Evolutionary conservation across 2,329 filamentous ascomycete species (phyloP), one percentile per base, ranked within the genome.

Genomic region (Aspergillus fructus): DNA sequence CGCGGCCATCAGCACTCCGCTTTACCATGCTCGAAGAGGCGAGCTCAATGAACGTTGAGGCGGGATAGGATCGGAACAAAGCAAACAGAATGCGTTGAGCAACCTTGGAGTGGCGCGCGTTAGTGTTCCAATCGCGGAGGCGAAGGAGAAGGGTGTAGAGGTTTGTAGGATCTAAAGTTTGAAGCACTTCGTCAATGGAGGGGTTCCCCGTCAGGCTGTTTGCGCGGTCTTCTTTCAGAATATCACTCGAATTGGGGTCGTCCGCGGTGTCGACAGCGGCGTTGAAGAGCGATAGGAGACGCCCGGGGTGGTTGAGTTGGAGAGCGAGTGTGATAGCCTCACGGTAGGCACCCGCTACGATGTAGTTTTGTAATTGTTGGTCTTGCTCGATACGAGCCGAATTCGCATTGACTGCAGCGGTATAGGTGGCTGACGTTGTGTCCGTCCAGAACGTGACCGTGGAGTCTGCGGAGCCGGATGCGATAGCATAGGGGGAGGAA

Each of bases 371-470:
- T 7, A 99, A 83, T 68, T 93, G 86, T 71, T 99, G 94, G 69
- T 97, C 93, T 73, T 97, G 91, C 76, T 99, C 93, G 47, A 96
- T 89, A 54, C 93, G 85, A 70, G 89, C 86, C 5, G 89, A 86
- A 37, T 89, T 88, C 4, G 89, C 90, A 41, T 86, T 84, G 1
- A 89, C 88, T 1, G 89, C 85, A 3, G 88, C 88, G 15, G 86
- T 85, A 60, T 91, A 87, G 0, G 93, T 96, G 58, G 89, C 82
- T 4, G 86, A 84, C 0, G 92, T 96, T 2, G 92, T 97, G 70
- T 99, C 94, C 67, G 87, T 87, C 94, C 94, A 99, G 78, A 97
- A 96, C 1, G 91, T 96, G 39, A 99, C 85, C 1, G 91, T 93
- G 34, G 92, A 93, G 74, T 99, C 94, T 52, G 90, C 93, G 57